Base-by-base conservation (phyloP, 768 basidiomycete genomes). In the Pleurotus giganteus region DNA sequence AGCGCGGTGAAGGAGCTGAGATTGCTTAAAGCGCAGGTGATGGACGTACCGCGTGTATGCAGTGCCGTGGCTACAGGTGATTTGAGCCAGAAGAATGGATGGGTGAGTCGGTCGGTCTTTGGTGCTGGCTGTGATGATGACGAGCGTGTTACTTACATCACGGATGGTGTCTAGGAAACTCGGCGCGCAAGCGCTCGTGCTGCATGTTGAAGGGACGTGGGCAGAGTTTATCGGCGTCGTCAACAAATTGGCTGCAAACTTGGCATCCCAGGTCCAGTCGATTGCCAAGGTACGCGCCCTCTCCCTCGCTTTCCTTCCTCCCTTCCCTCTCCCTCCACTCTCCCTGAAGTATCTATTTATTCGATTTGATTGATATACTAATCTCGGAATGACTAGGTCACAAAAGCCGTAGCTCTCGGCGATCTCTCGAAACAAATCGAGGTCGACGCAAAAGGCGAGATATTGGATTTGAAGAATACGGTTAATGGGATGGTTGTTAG, bases 401-500 rank as follows among this genome's bases (percentile, higher is more conserved):
- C 94, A n/a, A 94, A 91, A 72, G 95, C 94, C 5, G 94, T 97
- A 66, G 94, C 93, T 0, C 72, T 88, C 47, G 94, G 94, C 21
- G 94, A 98, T 70, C 72, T 93, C 62, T 86, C 83, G 49, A 90
- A 91, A 69, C 91, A 89, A 67, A 94, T 96, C 63, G 91, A 93
- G 55, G 93, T 95, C 62, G 91, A 92, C 64, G 31, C 31, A 32
- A 32, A 13, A 6, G 31, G 31, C 13, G 31, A 32, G 31, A 13
- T 13, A 6, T 13, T 32, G 31, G 31, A 32, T 13, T 32, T 32
- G 31, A 32, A 32, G 13, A 32, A 32, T 32, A 32, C 31, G 6
- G 31, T 32, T 13, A 32, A 32, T 13, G 31, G 7, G 7, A 6
- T 32, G 13, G 31, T 32, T 13, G 31, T 32, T 6, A 6, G 31